Evolutionary conservation across 1,284 basidiomycete species (phyloP).

Genomic region (Trametes sp.): DNA sequence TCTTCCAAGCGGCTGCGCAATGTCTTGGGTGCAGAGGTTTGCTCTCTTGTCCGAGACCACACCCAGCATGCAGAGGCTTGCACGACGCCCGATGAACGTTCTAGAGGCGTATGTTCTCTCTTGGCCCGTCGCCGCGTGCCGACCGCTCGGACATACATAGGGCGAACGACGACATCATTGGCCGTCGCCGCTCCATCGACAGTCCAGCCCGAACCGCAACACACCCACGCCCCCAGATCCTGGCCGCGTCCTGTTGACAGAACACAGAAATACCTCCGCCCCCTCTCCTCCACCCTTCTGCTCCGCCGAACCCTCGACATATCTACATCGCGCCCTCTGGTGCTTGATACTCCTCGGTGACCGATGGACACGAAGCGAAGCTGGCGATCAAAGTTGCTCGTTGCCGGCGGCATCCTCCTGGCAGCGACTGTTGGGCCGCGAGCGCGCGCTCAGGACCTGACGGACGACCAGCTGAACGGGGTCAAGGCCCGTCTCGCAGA

Average conservation of each 20-base stretch:
- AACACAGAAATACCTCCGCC: constrained; percentile 8
- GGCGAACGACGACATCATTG: constrained; percentile 7
- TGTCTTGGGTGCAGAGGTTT: neutral
- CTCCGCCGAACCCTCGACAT: neutral
- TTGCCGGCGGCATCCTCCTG: constrained; percentile 16
- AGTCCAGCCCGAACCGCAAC: constrained; percentile 14
- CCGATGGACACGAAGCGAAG: constrained; percentile 5
- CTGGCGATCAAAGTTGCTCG: constrained; percentile 1
- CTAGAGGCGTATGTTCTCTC: neutral
- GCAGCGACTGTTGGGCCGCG: constrained; percentile 2
- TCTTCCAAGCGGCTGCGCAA: neutral
- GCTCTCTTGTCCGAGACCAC: neutral
- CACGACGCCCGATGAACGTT: neutral
- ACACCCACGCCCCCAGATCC: constrained; percentile 14
- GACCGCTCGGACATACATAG: neutral
- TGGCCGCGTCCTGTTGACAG: constrained; percentile 13
- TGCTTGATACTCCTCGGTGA: neutral
- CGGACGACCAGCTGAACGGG: constrained; percentile 43
- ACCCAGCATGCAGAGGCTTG: neutral
- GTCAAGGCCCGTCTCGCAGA: constrained; percentile 54
- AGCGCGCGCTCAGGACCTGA: constrained; percentile 40
- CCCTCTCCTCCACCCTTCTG: neutral
- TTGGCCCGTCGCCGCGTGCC: constrained; percentile 3
- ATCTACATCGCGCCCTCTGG: neutral
- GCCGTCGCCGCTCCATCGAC: neutral